phyloP scores from a whole-genome alignment of 768 basidiomycete genomes.

The Boletus speciosus region DNA sequence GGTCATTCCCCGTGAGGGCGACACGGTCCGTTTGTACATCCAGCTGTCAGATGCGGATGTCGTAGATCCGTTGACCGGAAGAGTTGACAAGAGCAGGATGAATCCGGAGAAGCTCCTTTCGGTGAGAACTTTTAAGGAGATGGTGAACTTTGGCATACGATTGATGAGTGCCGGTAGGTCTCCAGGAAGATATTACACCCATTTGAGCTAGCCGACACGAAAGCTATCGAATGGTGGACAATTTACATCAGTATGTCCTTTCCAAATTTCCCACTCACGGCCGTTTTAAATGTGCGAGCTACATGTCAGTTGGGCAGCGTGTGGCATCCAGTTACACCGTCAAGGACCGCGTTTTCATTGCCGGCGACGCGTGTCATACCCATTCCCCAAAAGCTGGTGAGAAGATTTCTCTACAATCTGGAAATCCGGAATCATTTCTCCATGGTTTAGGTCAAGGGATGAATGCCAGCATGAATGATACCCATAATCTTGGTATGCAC shows the following conservation, averaged over 20 bases:
- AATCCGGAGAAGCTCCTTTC: constrained; percentile 51
- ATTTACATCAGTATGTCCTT: constrained; percentile 57
- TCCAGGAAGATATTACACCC: constrained; percentile 56
- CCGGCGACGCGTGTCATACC: constrained; percentile 72
- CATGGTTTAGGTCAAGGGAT: constrained; percentile 59
- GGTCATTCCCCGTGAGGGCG: constrained; percentile 70
- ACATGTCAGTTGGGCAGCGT: constrained; percentile 60
- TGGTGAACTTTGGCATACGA: background rate
- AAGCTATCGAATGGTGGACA: constrained; percentile 68
- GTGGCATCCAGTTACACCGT: constrained; percentile 62
- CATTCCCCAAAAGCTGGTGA: constrained; percentile 64
- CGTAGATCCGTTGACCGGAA: constrained; percentile 43
- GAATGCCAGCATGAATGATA: constrained; percentile 76
- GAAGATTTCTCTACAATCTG: background rate
- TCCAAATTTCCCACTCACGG: background rate
- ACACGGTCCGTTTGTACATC: constrained; percentile 67
- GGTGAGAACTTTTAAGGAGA: constrained; percentile 29
- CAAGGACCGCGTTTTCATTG: constrained; percentile 69
- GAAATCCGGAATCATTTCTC: background rate
- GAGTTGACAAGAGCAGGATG: constrained; percentile 51
- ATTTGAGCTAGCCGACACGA: constrained; percentile 46
- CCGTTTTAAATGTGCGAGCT: background rate
- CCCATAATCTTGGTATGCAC: constrained; percentile 59
- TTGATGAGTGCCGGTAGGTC: constrained; percentile 34
- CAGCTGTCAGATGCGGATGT: constrained; percentile 54